A percentile compares a stretch with the other conserved stretches of the same genome.
Evolutionary conservation across 768 basidiomycete genomes (phyloP).

Genomic region (Dioszegia aurantiaca): DNA sequence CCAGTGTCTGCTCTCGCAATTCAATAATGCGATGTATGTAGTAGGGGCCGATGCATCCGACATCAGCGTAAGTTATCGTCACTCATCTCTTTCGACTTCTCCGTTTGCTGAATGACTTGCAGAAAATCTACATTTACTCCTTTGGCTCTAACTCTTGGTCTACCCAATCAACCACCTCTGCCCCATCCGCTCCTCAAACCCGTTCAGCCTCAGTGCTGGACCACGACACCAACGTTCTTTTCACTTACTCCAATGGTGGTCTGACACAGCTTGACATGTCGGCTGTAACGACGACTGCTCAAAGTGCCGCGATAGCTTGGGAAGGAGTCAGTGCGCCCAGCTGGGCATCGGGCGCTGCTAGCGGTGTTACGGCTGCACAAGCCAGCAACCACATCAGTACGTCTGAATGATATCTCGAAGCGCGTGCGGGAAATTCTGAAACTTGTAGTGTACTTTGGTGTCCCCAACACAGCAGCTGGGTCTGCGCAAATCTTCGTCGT

Average conservation of each 20-base stretch:
- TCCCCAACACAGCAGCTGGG: conserved; percentile 66
- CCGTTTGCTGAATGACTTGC: conserved; percentile 9
- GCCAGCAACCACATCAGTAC: conserved; percentile 74
- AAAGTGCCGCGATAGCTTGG: conserved; percentile 63
- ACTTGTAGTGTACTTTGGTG: conserved; percentile 64
- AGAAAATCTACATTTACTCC: conserved; percentile 74
- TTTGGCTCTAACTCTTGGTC: conserved; percentile 65
- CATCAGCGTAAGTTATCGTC: conserved; percentile 55
- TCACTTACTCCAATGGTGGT: conserved; percentile 55
- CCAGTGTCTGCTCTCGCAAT: conserved; percentile 58
- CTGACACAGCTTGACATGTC: conserved; percentile 72
- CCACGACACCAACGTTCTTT: conserved; percentile 91
- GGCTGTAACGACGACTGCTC: conserved; percentile 62
- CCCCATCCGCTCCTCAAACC: conserved; percentile 57
- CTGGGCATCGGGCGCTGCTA: conserved; percentile 62
- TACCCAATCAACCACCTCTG: conserved; percentile 59
- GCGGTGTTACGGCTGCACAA: conserved; percentile 76
- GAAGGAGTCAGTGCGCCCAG: conserved; percentile 60
- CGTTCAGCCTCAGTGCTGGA: conserved; percentile 72
- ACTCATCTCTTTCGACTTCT: neutral
- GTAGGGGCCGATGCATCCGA: conserved; percentile 71
- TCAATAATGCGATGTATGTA: conserved; percentile 80
- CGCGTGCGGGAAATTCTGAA: conserved; percentile 12
- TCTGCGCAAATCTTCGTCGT: conserved; percentile 78
- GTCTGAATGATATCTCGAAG: conserved; percentile 1